Evolutionary conservation across 2,329 filamentous ascomycete species (phyloP).

Genomic region (Stagonosporopsis cucurbitacearum): DNA sequence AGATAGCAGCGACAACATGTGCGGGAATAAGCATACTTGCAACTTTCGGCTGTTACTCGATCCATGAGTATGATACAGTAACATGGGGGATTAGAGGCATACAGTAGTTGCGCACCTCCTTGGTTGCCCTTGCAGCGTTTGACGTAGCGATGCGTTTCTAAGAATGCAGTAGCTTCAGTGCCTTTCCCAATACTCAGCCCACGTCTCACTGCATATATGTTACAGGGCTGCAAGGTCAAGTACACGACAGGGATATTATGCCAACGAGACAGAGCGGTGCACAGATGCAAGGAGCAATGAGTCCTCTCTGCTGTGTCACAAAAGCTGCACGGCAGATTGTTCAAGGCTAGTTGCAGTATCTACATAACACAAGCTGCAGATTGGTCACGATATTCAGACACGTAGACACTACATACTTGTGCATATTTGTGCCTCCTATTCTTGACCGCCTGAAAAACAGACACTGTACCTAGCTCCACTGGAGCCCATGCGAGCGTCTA

Average conservation of each 20-base stretch:
- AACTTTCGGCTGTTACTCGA: neutral
- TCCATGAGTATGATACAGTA: neutral
- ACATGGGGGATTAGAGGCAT: neutral
- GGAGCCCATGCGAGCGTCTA: slow-evolving; percentile 26
- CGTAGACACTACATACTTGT: slow-evolving; percentile 12
- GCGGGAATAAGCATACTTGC: neutral
- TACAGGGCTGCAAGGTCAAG: neutral
- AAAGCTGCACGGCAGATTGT: slow-evolving; percentile 21
- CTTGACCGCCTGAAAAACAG: slow-evolving; percentile 9
- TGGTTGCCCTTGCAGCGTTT: neutral
- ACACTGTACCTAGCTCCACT: slow-evolving; percentile 24
- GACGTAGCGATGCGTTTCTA: neutral
- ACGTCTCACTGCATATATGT: slow-evolving; percentile 4
- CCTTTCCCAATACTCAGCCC: neutral
- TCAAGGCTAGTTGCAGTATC: slow-evolving; percentile 33
- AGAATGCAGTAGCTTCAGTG: neutral
- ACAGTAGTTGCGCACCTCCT: neutral
- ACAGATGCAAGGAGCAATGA: slow-evolving; percentile 4
- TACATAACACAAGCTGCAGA: slow-evolving; percentile 11
- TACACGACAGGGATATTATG: neutral
- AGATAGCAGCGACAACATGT: neutral
- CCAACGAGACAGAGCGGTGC: slow-evolving; percentile 5
- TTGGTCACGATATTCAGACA: slow-evolving; percentile 7
- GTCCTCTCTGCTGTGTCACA: slow-evolving; percentile 23
- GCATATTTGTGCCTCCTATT: slow-evolving; percentile 14